A percentile compares a stretch with the other conserved stretches of the same genome.
phyloP scores from a whole-genome alignment of 129 eudicot genomes.

The Lactuca saligna region DNA sequence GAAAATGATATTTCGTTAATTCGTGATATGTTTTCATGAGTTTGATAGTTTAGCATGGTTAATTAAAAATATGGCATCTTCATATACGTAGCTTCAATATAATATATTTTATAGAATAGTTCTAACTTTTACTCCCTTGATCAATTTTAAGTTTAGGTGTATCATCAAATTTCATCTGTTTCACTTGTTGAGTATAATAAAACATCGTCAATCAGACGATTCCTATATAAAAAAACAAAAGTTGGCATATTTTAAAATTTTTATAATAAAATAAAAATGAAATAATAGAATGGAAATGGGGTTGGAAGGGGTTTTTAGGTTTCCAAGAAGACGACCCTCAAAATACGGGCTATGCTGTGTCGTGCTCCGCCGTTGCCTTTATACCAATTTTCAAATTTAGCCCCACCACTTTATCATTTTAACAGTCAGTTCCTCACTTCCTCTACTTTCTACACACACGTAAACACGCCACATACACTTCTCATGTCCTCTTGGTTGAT shows the following conservation, averaged over 20 bases:
- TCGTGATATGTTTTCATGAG: too few species aligned
- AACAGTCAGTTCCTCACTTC: not conserved
- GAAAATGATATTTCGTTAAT: too few species aligned
- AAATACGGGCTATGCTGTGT: conserved; percentile 35
- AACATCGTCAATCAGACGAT: too few species aligned
- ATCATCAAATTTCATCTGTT: too few species aligned
- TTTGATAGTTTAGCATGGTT: too few species aligned
- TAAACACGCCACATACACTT: not conserved
- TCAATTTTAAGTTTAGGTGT: too few species aligned
- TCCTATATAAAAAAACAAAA: not conserved
- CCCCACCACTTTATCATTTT: conserved; percentile 25
- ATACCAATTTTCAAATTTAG: conserved; percentile 15
- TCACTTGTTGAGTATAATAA: too few species aligned
- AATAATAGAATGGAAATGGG: conserved; percentile 19
- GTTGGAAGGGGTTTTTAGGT: conserved; percentile 12
- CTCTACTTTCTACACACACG: conserved; percentile 9
- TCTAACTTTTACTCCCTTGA: too few species aligned
- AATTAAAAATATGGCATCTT: too few species aligned
- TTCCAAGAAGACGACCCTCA: conserved; percentile 38
- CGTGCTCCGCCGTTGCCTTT: conserved; percentile 43
- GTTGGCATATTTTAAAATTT: not conserved
- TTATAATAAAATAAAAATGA: not conserved
- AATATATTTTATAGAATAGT: too few species aligned
- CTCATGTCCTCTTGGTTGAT: not conserved
- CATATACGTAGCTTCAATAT: too few species aligned